These are phyloP conservation scores for Boletus rubroflammeus DNA, from an alignment of 768 basidiomycete genomes.

Conservation along the genomic window DNA sequence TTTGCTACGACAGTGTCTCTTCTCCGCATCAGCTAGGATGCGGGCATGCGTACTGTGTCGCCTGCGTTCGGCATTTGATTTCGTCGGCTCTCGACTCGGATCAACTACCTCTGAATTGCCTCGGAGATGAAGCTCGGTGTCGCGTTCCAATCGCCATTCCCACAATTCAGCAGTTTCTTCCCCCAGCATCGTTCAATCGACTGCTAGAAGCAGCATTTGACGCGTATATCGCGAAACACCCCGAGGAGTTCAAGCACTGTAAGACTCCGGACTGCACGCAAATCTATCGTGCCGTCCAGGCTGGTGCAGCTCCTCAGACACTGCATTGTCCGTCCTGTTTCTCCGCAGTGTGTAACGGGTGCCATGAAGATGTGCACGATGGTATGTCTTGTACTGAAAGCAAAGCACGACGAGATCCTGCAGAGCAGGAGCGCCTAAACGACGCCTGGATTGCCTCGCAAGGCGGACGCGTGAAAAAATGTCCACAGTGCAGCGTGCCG, in stretches of 20 bases:
- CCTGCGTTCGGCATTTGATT: slow-evolving; percentile 58
- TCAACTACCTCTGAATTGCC: slow-evolving; percentile 63
- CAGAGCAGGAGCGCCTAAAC: slow-evolving; percentile 51
- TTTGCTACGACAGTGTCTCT: slow-evolving; percentile 46
- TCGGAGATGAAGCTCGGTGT: slow-evolving; percentile 64
- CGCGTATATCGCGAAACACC: slow-evolving; percentile 51
- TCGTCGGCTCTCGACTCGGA: slow-evolving; percentile 51
- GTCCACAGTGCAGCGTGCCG: slow-evolving; percentile 62
- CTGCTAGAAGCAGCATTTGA: slow-evolving; percentile 56
- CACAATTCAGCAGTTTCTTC: slow-evolving; percentile 48
- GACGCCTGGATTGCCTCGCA: slow-evolving; percentile 56
- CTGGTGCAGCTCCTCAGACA: slow-evolving; percentile 32
- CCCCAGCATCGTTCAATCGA: slow-evolving; percentile 48
- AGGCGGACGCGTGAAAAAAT: slow-evolving; percentile 57
- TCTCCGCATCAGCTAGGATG: slow-evolving; percentile 52
- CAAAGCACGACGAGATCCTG: slow-evolving; percentile 30
- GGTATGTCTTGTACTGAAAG: slow-evolving; percentile 54
- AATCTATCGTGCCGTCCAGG: slow-evolving; percentile 55
- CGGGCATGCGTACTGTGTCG: slow-evolving; percentile 63
- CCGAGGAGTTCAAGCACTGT: slow-evolving; percentile 65
- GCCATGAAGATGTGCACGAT: slow-evolving; percentile 60
- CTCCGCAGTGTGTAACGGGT: slow-evolving; percentile 58
- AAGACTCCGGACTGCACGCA: slow-evolving; percentile 76
- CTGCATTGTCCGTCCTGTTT: slow-evolving; percentile 71
- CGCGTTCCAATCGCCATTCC: slow-evolving; percentile 48